Evolutionary conservation across 1,284 basidiomycete genomes (phyloP).

Genomic region (Cystobasidiaceae sp.): DNA sequence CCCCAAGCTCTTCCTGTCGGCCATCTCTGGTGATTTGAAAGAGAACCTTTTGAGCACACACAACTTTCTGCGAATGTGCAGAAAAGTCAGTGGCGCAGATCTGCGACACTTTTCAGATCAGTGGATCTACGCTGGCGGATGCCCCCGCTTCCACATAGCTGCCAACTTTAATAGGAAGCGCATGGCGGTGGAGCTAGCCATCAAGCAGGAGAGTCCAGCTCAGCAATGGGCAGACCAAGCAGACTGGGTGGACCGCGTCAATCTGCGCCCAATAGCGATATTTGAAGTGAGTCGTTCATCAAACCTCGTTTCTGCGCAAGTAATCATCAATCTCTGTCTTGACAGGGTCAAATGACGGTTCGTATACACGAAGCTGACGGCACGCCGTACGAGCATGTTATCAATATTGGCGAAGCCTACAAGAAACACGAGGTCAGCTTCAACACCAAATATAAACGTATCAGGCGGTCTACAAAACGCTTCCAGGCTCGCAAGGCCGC

Average conservation of each 20-base stretch:
- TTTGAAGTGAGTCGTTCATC: conserved; percentile 63
- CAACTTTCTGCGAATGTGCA: conserved; percentile 82
- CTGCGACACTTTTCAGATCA: conserved; percentile 87
- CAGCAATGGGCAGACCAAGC: conserved; percentile 61
- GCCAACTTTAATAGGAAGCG: conserved; percentile 96
- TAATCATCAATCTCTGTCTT: too few species aligned
- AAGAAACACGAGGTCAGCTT: conserved; percentile 96
- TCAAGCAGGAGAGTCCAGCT: conserved; percentile 81
- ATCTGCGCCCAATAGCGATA: conserved; percentile 64
- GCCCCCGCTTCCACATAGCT: conserved; percentile 81
- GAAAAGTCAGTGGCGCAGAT: conserved; percentile 89
- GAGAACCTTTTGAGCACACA: conserved; percentile 68
- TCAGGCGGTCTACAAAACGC: conserved; percentile 86
- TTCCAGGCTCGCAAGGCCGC: conserved; percentile 90
- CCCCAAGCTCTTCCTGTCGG: conserved; percentile 89
- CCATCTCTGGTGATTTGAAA: conserved; percentile 80
- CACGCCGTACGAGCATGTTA: conserved; percentile 96
- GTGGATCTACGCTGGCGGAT: conserved; percentile 97
- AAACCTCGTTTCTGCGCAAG: background rate
- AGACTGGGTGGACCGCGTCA: conserved; percentile 61
- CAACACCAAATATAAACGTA: conserved; percentile 99
- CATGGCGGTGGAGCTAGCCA: conserved; percentile 93
- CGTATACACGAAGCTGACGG: conserved; percentile 99
- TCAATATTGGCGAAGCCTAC: conserved; percentile 79
- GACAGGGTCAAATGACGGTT: conserved; percentile 89